Conservation (phyloP, 331 rosid genomes). For the Cydonia oblonga region DNA sequence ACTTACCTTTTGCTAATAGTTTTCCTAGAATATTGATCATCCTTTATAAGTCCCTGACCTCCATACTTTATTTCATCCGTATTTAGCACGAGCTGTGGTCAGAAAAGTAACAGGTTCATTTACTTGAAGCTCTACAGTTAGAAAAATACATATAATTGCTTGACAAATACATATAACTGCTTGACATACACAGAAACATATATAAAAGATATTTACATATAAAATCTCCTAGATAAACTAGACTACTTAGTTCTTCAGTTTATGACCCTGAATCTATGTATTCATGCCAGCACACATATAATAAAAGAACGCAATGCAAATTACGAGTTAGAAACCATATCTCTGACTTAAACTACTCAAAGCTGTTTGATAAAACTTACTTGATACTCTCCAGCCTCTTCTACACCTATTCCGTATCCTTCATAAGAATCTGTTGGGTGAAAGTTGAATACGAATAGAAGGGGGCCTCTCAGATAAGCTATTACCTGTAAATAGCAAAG, state of each 20-base stretch:
- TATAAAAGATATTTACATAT: too few species aligned
- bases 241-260: background rate
- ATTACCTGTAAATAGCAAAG: conserved; percentile 57
- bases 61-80: conserved; percentile 74
- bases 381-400: conserved; percentile 96
- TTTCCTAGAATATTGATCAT: conserved; percentile 46
- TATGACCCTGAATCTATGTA: background rate
- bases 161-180: too few species aligned
- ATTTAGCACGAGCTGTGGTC: conserved; percentile 54
- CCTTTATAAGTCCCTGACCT: conserved; percentile 66
- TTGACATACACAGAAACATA: too few species aligned
- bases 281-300: background rate
- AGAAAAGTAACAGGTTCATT: conserved; percentile 3
- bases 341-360: background rate
- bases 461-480: conserved; percentile 76
- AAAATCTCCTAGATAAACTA: too few species aligned
- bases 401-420: conserved; percentile 63
- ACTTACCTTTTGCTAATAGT: conserved; percentile 59
- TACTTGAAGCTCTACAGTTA: background rate
- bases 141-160: background rate
- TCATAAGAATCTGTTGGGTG: conserved; percentile 73
- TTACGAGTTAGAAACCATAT: background rate
- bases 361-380: conserved; percentile 29
- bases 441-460: conserved; percentile 74
- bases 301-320: background rate